A percentile compares a stretch with the other conserved stretches of the same genome.
These are phyloP conservation scores for Oryza rufipogon DNA, from an alignment of 176 grass and related monocot genomes.

Conservation along the genomic window DNA sequence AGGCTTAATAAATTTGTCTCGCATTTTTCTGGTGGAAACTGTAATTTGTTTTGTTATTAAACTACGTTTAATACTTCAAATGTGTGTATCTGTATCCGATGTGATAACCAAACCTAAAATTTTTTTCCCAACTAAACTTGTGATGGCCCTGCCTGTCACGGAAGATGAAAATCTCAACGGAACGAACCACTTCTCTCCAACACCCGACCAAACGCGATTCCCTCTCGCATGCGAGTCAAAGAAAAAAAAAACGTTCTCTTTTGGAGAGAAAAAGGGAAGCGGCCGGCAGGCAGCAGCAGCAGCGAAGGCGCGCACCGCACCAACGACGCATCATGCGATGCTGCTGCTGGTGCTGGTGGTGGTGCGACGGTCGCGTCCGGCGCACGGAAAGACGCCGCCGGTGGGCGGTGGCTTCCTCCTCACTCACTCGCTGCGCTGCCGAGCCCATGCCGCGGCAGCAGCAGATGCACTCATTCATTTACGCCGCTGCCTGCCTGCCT, in stretches of 20 bases:
- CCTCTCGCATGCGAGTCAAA: not conserved
- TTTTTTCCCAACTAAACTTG: no score
- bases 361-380: slow-evolving; percentile 15
- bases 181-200: slow-evolving; percentile 3
- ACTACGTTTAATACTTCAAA: no score
- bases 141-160: not conserved
- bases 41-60: no score
- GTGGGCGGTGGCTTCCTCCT: slow-evolving; percentile 1
- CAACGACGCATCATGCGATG: not conserved
- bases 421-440: not conserved
- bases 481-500: not conserved
- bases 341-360: not conserved
- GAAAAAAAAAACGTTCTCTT: not conserved
- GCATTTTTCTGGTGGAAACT: no score
- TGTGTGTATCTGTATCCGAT: no score
- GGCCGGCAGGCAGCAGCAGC: no score
- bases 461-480: not conserved
- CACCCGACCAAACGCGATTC: slow-evolving; percentile 27
- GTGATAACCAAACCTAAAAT: no score
- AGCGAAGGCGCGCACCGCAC: not conserved
- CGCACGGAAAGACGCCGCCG: slow-evolving; percentile 9
- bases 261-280: not conserved
- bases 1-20: no score
- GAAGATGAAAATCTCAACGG: not conserved
- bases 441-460: not conserved